Evolutionary conservation across 768 basidiomycete genomes (phyloP).

Genomic region (Leccinum imitatum): DNA sequence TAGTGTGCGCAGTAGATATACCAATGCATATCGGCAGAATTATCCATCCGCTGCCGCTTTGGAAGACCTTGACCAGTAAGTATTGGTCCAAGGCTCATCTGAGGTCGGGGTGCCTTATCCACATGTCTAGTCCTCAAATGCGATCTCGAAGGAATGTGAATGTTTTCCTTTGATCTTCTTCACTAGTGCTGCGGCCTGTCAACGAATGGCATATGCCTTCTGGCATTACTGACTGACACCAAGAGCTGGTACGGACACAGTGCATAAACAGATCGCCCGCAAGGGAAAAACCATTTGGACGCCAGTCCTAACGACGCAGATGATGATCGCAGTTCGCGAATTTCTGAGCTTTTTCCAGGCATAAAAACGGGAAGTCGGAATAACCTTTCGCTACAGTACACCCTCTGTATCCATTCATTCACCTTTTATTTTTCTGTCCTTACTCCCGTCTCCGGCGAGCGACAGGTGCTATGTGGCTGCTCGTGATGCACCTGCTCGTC

Average conservation of each 20-base stretch:
- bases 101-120: neutral
- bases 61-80: too few species aligned
- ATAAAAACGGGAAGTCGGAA: conserved; percentile 5
- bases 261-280: neutral
- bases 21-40: too few species aligned
- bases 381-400: neutral
- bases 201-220: too few species aligned
- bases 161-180: too few species aligned
- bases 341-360: neutral
- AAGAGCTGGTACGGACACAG: neutral
- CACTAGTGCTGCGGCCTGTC: too few species aligned
- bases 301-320: neutral
- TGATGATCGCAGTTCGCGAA: neutral
- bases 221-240: neutral
- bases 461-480: neutral
- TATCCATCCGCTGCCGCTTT: too few species aligned
- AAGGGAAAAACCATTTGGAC: neutral
- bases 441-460: neutral
- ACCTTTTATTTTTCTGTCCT: neutral
- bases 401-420: neutral
- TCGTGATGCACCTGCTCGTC: conserved; percentile 14
- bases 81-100: neutral
- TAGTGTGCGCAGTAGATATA: too few species aligned
- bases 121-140: neutral
- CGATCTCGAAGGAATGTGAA: neutral